Evolutionary conservation across 2,329 filamentous ascomycete species (phyloP).

Genomic region (Zymoseptoria brevis): DNA sequence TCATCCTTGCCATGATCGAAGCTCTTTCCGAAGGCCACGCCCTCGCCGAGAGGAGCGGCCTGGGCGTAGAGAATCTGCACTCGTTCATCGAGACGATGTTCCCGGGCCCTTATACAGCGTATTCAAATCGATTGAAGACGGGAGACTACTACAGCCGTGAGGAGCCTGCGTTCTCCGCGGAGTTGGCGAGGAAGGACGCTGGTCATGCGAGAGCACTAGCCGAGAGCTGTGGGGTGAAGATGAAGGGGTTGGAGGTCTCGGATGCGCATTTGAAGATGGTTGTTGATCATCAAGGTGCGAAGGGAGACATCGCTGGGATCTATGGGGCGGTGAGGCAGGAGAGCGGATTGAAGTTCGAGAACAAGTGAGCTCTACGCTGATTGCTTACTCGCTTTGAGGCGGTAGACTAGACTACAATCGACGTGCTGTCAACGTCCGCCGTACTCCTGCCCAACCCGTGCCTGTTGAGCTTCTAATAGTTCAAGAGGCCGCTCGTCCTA

Average conservation of each 20-base stretch:
- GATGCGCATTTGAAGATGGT: slow-evolving; percentile 63
- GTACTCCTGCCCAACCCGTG: background rate
- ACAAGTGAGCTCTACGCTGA: slow-evolving; percentile 7
- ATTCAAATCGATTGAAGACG: slow-evolving; percentile 63
- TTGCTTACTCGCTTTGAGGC: background rate
- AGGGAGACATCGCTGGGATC: slow-evolving; percentile 72
- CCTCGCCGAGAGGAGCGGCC: slow-evolving; percentile 69
- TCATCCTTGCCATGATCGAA: slow-evolving; percentile 75
- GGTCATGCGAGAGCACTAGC: slow-evolving; percentile 65
- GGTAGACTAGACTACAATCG: background rate
- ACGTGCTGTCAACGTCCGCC: background rate
- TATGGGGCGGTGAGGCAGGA: slow-evolving; percentile 74
- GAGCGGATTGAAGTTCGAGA: slow-evolving; percentile 64
- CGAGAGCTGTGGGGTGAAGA: slow-evolving; percentile 49
- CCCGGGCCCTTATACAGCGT: slow-evolving; percentile 65
- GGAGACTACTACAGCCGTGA: slow-evolving; percentile 71
- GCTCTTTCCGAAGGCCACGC: slow-evolving; percentile 70
- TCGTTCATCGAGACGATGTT: slow-evolving; percentile 66
- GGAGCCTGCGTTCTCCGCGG: slow-evolving; percentile 73
- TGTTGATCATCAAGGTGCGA: slow-evolving; percentile 59
- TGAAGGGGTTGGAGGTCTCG: slow-evolving; percentile 59
- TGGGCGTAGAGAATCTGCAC: slow-evolving; percentile 64
- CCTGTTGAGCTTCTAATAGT: background rate
- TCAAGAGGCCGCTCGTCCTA: background rate
- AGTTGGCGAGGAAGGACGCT: slow-evolving; percentile 75